A percentile compares a stretch with the other conserved stretches of the same genome.
Evolutionary conservation across 2,329 filamentous ascomycete species (phyloP).

Genomic region (Cordyceps sp.): DNA sequence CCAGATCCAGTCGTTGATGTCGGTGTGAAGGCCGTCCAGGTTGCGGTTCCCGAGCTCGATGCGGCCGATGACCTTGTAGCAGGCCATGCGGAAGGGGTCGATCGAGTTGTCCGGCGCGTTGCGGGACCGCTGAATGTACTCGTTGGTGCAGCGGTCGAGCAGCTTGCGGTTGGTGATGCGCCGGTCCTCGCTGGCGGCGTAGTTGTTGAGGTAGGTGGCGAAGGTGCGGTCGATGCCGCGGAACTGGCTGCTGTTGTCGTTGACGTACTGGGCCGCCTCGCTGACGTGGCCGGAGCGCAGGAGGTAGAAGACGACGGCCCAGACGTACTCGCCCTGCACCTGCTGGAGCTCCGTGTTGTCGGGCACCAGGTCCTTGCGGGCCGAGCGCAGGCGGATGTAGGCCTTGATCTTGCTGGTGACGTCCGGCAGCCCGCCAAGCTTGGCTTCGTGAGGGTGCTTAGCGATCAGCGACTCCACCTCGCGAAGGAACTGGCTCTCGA

Average conservation of each 20-base stretch:
- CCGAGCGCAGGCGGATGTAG: slow-evolving; percentile 68
- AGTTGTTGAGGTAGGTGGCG: slow-evolving; percentile 71
- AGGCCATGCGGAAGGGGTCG: slow-evolving; percentile 91
- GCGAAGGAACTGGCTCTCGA: slow-evolving; percentile 67
- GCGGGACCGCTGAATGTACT: slow-evolving; percentile 72
- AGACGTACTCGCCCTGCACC: slow-evolving; percentile 69
- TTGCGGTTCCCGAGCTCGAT: slow-evolving; percentile 50
- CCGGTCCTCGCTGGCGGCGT: slow-evolving; percentile 59
- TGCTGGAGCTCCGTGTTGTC: slow-evolving; percentile 69
- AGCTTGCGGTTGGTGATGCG: slow-evolving; percentile 57
- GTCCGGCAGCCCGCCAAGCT: slow-evolving; percentile 76
- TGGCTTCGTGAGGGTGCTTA: slow-evolving; percentile 76
- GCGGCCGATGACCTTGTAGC: slow-evolving; percentile 91
- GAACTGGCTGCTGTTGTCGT: slow-evolving; percentile 63
- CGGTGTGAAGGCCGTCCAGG: slow-evolving; percentile 44
- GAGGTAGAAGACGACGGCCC: slow-evolving; percentile 88
- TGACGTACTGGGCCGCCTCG: slow-evolving; percentile 78
- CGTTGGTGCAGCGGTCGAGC: slow-evolving; percentile 75
- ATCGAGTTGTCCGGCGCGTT: slow-evolving; percentile 75
- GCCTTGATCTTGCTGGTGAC: slow-evolving; percentile 82
- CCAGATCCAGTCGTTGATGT: slow-evolving; percentile 58
- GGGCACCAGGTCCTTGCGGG: slow-evolving; percentile 67
- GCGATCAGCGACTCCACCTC: slow-evolving; percentile 63
- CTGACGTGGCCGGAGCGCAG: slow-evolving; percentile 68
- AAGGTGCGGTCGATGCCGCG: slow-evolving; percentile 84